phyloP scores from a whole-genome alignment of 2,329 filamentous ascomycete species.

The Fusarium marasasianum region DNA sequence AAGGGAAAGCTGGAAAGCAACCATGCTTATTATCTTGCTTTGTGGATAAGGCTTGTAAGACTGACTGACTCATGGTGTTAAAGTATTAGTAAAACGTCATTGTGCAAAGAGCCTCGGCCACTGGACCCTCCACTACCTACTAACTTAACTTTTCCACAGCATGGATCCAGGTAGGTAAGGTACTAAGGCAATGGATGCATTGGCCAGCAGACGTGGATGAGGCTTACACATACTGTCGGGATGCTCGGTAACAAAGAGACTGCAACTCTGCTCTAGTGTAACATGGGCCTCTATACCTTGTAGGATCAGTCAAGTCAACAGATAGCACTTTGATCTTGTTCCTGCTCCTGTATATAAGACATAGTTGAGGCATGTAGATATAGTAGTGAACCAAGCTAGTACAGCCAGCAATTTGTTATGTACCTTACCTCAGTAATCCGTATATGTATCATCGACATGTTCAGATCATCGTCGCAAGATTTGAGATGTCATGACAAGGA shows the following conservation, averaged over 20 bases:
- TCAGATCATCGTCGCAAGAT: neutral
- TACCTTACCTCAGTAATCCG: neutral
- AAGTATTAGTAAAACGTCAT: conserved; percentile 22
- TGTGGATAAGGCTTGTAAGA: neutral
- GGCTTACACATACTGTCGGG: conserved; percentile 21
- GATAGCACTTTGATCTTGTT: neutral
- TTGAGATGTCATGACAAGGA: neutral
- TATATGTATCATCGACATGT: neutral
- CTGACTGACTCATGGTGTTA: neutral
- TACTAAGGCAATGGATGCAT: neutral
- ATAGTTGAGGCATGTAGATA: neutral
- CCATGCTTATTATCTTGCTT: conserved; percentile 16
- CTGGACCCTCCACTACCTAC: neutral
- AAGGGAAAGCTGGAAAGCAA: neutral
- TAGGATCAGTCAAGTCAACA: neutral
- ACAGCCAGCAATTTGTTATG: neutral
- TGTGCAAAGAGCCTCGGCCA: neutral
- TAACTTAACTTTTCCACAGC: neutral
- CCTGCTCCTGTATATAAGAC: neutral
- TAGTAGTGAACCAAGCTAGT: neutral
- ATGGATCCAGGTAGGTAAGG: neutral
- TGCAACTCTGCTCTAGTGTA: neutral
- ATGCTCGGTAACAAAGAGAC: conserved; percentile 9
- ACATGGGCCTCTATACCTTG: neutral
- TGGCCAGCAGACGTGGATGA: neutral